These are phyloP conservation scores for Cicer bijugum DNA, from an alignment of 306 rosid genomes.

Conservation along the genomic window DNA sequence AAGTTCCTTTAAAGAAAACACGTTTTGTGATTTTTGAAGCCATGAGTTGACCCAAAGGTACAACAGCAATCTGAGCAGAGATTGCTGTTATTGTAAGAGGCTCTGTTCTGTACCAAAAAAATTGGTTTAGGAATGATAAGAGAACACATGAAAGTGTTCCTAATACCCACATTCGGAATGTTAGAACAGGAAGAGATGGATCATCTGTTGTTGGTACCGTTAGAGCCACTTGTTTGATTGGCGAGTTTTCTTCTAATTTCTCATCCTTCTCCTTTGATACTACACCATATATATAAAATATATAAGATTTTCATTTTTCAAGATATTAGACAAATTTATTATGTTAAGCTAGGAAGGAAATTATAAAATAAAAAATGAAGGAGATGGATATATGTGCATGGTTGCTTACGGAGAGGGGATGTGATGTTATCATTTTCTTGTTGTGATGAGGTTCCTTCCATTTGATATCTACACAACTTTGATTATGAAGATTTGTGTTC, in stretches of 20 bases:
- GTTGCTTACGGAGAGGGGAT: conserved; percentile 51
- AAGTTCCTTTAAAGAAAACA: conserved; percentile 58
- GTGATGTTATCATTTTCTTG: conserved; percentile 37
- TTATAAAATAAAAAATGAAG: not conserved
- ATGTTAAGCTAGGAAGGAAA: not conserved
- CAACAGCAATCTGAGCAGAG: conserved; percentile 93
- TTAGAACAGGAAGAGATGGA: conserved; percentile 68
- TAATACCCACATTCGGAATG: conserved; percentile 90
- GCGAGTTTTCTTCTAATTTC: conserved; percentile 58
- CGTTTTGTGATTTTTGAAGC: conserved; percentile 64
- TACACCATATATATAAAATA: not conserved
- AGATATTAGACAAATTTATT: not conserved
- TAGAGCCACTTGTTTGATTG: conserved; percentile 79
- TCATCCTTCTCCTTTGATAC: conserved; percentile 38
- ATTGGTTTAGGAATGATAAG: conserved; percentile 85
- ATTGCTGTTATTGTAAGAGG: conserved; percentile 84
- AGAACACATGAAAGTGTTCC: conserved; percentile 74
- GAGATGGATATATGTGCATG: not conserved
- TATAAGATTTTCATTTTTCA: not conserved
- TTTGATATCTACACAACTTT: not conserved
- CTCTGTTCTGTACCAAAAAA: conserved; percentile 88
- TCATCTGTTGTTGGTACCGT: conserved; percentile 80
- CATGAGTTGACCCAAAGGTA: conserved; percentile 87
- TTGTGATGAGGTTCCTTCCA: conserved; percentile 32
- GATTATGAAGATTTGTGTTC: not conserved